phyloP scores from a whole-genome alignment of 2,329 filamentous ascomycete genomes.

The Hypoxylon sp. region DNA sequence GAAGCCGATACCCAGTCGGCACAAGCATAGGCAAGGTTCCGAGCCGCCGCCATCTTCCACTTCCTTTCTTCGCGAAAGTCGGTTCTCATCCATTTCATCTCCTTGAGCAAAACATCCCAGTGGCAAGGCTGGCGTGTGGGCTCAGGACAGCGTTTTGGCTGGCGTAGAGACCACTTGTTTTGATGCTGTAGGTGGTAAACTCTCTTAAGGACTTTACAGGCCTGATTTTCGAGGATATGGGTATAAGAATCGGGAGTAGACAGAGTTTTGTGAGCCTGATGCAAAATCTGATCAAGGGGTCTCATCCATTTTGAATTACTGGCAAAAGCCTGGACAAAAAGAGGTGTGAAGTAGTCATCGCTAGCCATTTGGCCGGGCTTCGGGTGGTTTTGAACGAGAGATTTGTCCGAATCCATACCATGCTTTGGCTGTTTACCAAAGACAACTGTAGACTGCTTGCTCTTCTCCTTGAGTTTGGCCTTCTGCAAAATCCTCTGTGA shows the following conservation, averaged over 20 bases:
- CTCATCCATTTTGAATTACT: conserved; percentile 72
- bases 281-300: conserved; percentile 78
- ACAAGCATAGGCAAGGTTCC: conserved; percentile 85
- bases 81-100: conserved; percentile 98
- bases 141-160: conserved; percentile 87
- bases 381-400: conserved; percentile 58
- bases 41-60: conserved; percentile 88
- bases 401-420: conserved; percentile 61
- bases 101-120: conserved; percentile 87
- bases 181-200: conserved; percentile 93
- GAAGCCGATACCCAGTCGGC: conserved; percentile 82
- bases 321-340: conserved; percentile 72
- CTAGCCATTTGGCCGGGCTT: conserved; percentile 63
- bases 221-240: conserved; percentile 86
- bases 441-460: conserved; percentile 80
- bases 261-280: conserved; percentile 89
- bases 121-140: conserved; percentile 83
- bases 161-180: conserved; percentile 92
- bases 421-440: conserved; percentile 78
- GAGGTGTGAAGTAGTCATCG: conserved; percentile 75
- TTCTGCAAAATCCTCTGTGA: conserved; percentile 60
- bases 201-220: conserved; percentile 85
- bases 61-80: conserved; percentile 95
- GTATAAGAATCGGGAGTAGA: conserved; percentile 88
- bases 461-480: conserved; percentile 71